phyloP scores from a whole-genome alignment of 2,329 filamentous ascomycete genomes.

The Colletotrichum ledebouriae region DNA sequence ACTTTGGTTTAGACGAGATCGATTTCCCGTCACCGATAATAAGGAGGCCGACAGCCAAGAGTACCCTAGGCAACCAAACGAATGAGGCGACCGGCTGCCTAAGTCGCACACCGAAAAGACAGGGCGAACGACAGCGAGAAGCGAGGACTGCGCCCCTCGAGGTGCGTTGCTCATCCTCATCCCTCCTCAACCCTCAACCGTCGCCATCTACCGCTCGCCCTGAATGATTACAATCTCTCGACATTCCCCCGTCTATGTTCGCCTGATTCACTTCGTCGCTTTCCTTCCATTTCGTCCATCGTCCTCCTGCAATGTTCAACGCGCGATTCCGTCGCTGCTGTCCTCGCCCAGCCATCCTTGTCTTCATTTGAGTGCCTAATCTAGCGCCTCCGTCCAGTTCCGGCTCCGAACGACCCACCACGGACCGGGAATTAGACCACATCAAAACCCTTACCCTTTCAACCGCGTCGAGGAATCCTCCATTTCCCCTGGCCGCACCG shows the following conservation, averaged over 20 bases:
- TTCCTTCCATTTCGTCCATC: slow-evolving; percentile 30
- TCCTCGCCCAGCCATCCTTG: slow-evolving; percentile 25
- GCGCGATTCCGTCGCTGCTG: slow-evolving; percentile 5
- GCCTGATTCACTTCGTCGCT: slow-evolving; percentile 18
- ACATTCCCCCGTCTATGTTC: slow-evolving; percentile 19
- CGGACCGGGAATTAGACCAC: slow-evolving; percentile 29
- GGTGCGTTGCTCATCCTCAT: slow-evolving; percentile 10
- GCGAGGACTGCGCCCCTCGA: slow-evolving; percentile 11
- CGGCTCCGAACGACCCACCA: slow-evolving; percentile 38
- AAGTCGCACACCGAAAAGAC: not conserved
- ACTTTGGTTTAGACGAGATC: too few species aligned
- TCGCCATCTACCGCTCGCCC: not conserved
- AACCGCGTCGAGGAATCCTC: slow-evolving; percentile 7
- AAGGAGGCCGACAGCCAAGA: not conserved
- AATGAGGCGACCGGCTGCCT: slow-evolving; percentile 7
- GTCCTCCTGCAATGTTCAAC: slow-evolving; percentile 6
- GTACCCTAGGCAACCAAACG: not conserved
- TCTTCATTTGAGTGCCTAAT: slow-evolving; percentile 1
- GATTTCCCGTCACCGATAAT: too few species aligned
- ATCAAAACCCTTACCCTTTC: not conserved
- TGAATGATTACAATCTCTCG: slow-evolving; percentile 28
- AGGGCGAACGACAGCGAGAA: not conserved
- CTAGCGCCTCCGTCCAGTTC: slow-evolving; percentile 18
- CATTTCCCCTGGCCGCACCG: slow-evolving; percentile 4
- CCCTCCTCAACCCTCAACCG: slow-evolving; percentile 9